Evolutionary conservation across 192 early-diverging fungal genomes (phyloP).

Genomic region (Coemansia sp.): DNA sequence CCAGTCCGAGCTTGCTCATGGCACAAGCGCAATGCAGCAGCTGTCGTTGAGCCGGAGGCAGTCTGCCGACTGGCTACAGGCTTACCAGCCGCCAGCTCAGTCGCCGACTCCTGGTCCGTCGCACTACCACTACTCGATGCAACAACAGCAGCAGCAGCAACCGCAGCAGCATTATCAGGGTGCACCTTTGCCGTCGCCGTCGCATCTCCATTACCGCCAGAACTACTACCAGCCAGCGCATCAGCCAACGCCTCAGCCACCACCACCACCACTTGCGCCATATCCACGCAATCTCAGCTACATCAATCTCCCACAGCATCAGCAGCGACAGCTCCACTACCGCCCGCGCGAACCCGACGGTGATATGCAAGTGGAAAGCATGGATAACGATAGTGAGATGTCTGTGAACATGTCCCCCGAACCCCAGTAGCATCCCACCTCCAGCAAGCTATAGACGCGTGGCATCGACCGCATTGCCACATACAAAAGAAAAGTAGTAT

Average conservation of each 20-base stretch:
- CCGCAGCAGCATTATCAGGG: slow-evolving; percentile 16
- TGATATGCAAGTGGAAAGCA: slow-evolving; percentile 6
- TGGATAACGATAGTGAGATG: slow-evolving; percentile 48
- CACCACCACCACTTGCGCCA: background rate
- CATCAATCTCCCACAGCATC: background rate
- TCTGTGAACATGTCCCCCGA: slow-evolving; percentile 46
- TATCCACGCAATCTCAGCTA: background rate
- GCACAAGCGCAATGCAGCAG: background rate
- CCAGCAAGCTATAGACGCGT: slow-evolving; percentile 2
- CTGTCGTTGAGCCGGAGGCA: background rate
- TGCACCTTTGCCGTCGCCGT: background rate
- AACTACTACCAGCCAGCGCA: background rate
- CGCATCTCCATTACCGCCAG: slow-evolving; percentile 15
- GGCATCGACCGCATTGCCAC: slow-evolving; percentile 1
- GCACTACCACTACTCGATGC: slow-evolving; percentile 10
- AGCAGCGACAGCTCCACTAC: background rate
- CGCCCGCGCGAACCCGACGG: slow-evolving; percentile 3
- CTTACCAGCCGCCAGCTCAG: background rate
- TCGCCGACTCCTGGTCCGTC: slow-evolving; percentile 9
- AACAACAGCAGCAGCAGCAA: slow-evolving; percentile 8
- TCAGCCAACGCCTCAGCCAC: background rate
- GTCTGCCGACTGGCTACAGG: slow-evolving; percentile 14
- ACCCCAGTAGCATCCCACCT: slow-evolving; percentile 4
- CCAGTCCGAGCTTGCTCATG: background rate
- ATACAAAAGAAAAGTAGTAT: slow-evolving; percentile 1